phyloP scores from a whole-genome alignment of 371 early-diverging fungal species.

The Actinomortierella wolfii region DNA sequence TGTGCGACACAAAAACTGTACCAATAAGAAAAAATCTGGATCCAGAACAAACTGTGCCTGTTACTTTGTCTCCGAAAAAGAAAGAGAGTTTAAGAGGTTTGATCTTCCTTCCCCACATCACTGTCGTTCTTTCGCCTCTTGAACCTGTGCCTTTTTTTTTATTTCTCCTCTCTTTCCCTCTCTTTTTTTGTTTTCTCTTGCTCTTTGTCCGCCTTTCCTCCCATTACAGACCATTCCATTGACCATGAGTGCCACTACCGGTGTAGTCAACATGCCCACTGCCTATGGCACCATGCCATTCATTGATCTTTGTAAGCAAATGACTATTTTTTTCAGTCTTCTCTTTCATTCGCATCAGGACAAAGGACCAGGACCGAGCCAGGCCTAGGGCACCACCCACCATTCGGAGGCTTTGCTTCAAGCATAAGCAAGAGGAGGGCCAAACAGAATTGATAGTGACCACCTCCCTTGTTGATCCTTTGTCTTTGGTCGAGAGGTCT shows the following conservation, averaged over 20 bases:
- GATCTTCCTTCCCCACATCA: not conserved
- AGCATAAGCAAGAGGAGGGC: too few relatives aligned
- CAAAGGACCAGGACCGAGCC: too few relatives aligned
- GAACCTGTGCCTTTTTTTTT: not conserved
- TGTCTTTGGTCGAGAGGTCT: too few relatives aligned
- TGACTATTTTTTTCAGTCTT: not conserved
- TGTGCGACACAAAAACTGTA: too few relatives aligned
- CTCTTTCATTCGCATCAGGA: too few relatives aligned
- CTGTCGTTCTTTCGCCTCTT: too few relatives aligned
- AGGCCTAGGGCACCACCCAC: too few relatives aligned
- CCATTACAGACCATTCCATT: not conserved
- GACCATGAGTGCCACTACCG: not conserved
- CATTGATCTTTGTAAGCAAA: slow-evolving; percentile 43
- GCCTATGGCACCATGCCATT: slow-evolving; percentile 7
- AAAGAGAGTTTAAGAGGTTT: not conserved
- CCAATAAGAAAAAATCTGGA: too few relatives aligned
- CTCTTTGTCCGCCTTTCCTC: slow-evolving; percentile 5
- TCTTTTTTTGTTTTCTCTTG: not conserved
- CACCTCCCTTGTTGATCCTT: too few relatives aligned
- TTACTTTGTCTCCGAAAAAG: not conserved
- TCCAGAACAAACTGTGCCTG: not conserved
- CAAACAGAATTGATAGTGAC: too few relatives aligned
- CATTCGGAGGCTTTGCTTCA: too few relatives aligned
- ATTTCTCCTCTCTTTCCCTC: not conserved
- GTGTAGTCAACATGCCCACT: not conserved